These are phyloP conservation scores for Globisporangium emineosum DNA, from an alignment of 352 stramenopile species.

Conservation along the genomic window DNA sequence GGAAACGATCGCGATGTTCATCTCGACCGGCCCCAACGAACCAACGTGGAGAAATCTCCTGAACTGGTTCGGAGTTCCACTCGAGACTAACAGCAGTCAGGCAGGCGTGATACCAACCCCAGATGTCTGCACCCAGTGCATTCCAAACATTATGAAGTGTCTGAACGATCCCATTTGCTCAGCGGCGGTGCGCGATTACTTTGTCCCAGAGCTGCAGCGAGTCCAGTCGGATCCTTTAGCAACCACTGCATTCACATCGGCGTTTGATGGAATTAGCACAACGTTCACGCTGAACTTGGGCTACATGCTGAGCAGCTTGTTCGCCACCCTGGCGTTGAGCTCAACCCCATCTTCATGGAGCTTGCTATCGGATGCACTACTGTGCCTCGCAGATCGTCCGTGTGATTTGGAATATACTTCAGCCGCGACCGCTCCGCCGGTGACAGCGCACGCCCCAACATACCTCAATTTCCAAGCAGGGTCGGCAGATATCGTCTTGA, in stretches of 20 bases:
- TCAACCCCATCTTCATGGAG: not conserved
- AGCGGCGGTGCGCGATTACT: not conserved
- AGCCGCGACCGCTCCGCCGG: not conserved
- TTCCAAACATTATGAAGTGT: slow-evolving; percentile 1
- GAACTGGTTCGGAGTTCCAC: not conserved
- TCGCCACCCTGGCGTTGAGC: not conserved
- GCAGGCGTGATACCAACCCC: not conserved
- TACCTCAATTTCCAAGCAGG: not conserved
- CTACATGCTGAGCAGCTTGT: not conserved
- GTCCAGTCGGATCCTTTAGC: not conserved
- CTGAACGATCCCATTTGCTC: slow-evolving; percentile 4
- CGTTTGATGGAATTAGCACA: not conserved
- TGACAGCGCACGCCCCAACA: not conserved
- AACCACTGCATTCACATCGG: not conserved
- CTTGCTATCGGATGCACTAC: not conserved
- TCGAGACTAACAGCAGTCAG: not conserved
- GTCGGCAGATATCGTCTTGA: not conserved
- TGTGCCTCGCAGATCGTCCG: not conserved
- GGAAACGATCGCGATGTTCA: not conserved
- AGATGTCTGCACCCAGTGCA: slow-evolving; percentile 3
- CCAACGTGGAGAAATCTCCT: slow-evolving; percentile 5
- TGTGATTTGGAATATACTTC: slow-evolving; percentile 10
- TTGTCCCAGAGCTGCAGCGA: not conserved
- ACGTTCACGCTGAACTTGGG: not conserved
- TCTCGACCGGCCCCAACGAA: not conserved